Conservation (phyloP, 192 early-diverging fungal genomes). For the Phycomyces blakesleeanus region DNA sequence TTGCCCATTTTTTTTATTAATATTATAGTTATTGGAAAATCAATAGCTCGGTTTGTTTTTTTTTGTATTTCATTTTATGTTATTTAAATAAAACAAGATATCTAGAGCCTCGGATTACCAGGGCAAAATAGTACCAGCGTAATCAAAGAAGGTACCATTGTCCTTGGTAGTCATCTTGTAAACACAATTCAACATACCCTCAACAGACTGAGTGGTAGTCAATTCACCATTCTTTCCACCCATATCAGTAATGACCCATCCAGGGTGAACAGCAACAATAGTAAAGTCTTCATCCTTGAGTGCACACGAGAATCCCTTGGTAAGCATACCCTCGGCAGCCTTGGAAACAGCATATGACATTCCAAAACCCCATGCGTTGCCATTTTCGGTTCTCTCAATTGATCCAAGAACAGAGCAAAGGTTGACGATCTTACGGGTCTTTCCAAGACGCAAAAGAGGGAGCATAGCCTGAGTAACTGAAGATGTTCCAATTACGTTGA, state of each 20-base stretch:
- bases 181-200: slow-evolving; percentile 8
- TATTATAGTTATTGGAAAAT: too few species aligned
- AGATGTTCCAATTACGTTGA: slow-evolving; percentile 29
- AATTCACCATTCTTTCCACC: slow-evolving; percentile 6
- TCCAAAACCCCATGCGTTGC: slow-evolving; percentile 2
- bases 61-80: too few species aligned
- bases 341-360: slow-evolving; percentile 23
- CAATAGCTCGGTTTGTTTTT: too few species aligned
- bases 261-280: slow-evolving; percentile 21
- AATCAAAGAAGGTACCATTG: slow-evolving; percentile 19
- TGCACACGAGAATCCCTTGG: slow-evolving; percentile 9
- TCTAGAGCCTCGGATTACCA: slow-evolving; percentile 12
- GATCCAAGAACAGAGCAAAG: slow-evolving; percentile 36
- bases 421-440: slow-evolving; percentile 26
- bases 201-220: too few species aligned
- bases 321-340: slow-evolving; percentile 28
- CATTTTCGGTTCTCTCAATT: not conserved
- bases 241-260: slow-evolving; percentile 24
- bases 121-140: slow-evolving; percentile 5
- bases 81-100: too few species aligned
- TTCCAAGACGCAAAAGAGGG: slow-evolving; percentile 13
- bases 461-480: slow-evolving; percentile 11
- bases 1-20: too few species aligned
- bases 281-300: slow-evolving; percentile 15
- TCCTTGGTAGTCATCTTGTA: slow-evolving; percentile 7